These are phyloP conservation scores for Antrodiella citrinella DNA, from an alignment of 768 basidiomycete species.

Conservation along the genomic window DNA sequence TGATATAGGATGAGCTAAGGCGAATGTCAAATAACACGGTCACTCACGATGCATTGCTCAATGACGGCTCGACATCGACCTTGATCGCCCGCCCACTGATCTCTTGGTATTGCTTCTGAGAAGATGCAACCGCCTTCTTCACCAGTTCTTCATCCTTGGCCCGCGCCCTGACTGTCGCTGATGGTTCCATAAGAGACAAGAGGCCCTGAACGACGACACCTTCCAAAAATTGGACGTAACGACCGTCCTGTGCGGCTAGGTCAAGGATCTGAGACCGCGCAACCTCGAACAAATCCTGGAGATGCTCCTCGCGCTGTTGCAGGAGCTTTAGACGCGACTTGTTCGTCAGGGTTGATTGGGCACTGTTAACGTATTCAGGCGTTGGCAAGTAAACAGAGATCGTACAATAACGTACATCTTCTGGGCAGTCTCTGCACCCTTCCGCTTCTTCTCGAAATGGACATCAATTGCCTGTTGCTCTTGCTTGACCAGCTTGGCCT, in stretches of 20 bases:
- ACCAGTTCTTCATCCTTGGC: constrained; percentile 56
- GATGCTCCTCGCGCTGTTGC: constrained; percentile 84
- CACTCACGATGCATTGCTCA: constrained; percentile 64
- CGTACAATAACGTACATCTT: constrained; percentile 67
- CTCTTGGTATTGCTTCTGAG: constrained; percentile 61
- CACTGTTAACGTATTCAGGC: constrained; percentile 34
- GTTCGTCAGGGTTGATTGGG: constrained; percentile 94
- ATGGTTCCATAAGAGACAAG: constrained; percentile 73
- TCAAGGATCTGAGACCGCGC: constrained; percentile 57
- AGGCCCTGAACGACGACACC: constrained; percentile 80
- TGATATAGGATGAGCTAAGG: not conserved
- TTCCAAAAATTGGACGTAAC: constrained; percentile 79
- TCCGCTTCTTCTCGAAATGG: constrained; percentile 92
- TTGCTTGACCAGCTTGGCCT: constrained; percentile 97
- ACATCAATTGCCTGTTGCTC: constrained; percentile 93
- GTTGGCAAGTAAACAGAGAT: not conserved
- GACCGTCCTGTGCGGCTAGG: constrained; percentile 54
- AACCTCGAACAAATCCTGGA: constrained; percentile 79
- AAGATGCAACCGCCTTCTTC: constrained; percentile 55
- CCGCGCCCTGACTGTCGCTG: constrained; percentile 58
- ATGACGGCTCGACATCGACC: constrained; percentile 48
- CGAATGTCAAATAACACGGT: constrained; percentile 1
- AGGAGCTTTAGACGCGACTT: constrained; percentile 88
- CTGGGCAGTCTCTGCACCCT: constrained; percentile 87
- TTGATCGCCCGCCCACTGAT: constrained; percentile 64